phyloP scores from a whole-genome alignment of 192 early-diverging fungal species.

The Backusella tarrabulga region DNA sequence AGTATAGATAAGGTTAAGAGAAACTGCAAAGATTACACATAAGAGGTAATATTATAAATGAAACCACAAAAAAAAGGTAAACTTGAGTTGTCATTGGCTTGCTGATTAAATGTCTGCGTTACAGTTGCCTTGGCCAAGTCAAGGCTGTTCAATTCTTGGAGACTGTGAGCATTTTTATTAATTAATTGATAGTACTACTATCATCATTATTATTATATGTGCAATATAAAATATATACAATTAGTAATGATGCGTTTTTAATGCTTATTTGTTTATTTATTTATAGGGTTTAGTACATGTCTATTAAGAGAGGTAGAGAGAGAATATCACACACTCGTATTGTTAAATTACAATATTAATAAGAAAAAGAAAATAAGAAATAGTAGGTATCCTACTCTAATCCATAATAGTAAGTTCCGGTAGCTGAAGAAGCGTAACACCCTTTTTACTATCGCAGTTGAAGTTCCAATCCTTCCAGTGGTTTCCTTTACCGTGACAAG shows the following conservation, averaged over 20 bases:
- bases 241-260: neutral
- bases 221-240: neutral
- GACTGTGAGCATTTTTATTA: neutral
- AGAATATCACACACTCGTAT: neutral
- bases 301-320: neutral
- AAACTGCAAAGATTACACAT: too few relatives aligned
- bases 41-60: neutral
- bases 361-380: neutral
- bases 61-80: too few relatives aligned
- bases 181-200: neutral
- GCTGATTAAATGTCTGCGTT: neutral
- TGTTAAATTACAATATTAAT: slow-evolving; percentile 1
- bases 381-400: neutral
- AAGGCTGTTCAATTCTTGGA: neutral
- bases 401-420: slow-evolving; percentile 15
- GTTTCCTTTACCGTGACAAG: slow-evolving; percentile 46
- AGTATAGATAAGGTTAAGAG: neutral
- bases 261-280: neutral
- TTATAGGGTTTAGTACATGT: slow-evolving; percentile 1
- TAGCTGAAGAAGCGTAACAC: slow-evolving; percentile 45
- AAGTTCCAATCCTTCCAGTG: slow-evolving; percentile 58
- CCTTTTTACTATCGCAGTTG: slow-evolving; percentile 51
- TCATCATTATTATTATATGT: neutral
- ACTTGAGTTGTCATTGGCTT: too few relatives aligned
- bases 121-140: neutral